Percentiles rank a stretch among this genome's conserved stretches.
These are phyloP conservation scores for Candida pseudofarinosa DNA, from an alignment of 805 yeast genomes.

Conservation along the genomic window DNA sequence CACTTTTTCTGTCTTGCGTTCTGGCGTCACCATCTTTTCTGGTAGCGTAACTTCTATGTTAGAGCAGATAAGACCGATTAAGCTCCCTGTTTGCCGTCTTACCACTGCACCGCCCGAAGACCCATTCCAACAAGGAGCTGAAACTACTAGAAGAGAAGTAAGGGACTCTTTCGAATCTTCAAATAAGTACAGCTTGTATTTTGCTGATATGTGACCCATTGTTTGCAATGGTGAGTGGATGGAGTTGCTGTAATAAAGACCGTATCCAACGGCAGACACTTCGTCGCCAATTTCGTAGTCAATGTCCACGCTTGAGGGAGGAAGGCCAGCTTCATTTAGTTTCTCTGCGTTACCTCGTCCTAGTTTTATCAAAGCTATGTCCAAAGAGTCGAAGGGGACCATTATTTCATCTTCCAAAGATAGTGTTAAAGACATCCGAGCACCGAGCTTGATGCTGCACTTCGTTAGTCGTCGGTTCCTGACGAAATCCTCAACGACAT, in stretches of 20 bases:
- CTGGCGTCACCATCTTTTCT: neutral
- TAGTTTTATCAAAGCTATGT: slow-evolving; percentile 34
- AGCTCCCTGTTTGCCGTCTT: slow-evolving; percentile 10
- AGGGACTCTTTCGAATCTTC: neutral
- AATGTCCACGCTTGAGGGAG: slow-evolving; percentile 5
- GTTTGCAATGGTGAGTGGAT: slow-evolving; percentile 27
- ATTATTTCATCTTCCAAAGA: slow-evolving; percentile 17
- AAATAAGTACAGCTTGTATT: slow-evolving; percentile 10
- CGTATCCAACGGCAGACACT: slow-evolving; percentile 36
- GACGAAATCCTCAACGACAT: slow-evolving; percentile 28
- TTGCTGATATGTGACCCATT: slow-evolving; percentile 26
- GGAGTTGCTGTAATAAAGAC: slow-evolving; percentile 27
- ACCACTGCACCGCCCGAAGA: slow-evolving; percentile 48
- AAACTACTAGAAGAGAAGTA: slow-evolving; percentile 26
- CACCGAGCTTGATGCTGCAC: slow-evolving; percentile 6
- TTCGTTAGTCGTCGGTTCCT: neutral
- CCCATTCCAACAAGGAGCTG: slow-evolving; percentile 49
- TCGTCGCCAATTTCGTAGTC: slow-evolving; percentile 13
- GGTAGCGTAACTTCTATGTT: slow-evolving; percentile 37
- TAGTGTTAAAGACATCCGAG: slow-evolving; percentile 2
- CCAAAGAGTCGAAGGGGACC: slow-evolving; percentile 30
- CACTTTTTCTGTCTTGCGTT: slow-evolving; percentile 20
- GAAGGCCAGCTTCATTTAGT: neutral
- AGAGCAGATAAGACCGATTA: slow-evolving; percentile 42
- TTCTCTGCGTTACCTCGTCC: slow-evolving; percentile 5